Evolutionary conservation across 345 rosid species (phyloP).

Genomic region (Salix brachista): DNA sequence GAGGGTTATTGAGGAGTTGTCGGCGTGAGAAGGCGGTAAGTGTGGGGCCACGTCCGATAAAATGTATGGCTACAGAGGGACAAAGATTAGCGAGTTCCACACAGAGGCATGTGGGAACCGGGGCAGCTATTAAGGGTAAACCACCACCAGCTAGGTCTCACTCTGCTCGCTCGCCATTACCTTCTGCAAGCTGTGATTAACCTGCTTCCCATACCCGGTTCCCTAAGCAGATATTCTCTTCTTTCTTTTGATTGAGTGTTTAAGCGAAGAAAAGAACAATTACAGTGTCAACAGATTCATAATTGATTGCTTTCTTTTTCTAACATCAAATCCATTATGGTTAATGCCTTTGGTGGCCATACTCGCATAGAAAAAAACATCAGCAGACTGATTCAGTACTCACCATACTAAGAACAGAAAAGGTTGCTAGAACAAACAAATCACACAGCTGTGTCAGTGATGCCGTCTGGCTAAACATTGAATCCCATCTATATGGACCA

Average conservation of each 20-base stretch:
- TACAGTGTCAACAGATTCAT: not conserved
- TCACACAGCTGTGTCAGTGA: too few relatives aligned
- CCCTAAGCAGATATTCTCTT: not conserved
- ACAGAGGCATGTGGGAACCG: constrained; percentile 37
- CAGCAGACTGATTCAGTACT: too few relatives aligned
- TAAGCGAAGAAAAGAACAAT: not conserved
- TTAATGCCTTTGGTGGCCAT: too few relatives aligned
- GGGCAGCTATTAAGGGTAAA: constrained; percentile 23
- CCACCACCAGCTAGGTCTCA: constrained; percentile 40
- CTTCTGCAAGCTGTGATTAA: not conserved
- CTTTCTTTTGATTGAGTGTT: not conserved
- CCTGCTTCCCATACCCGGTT: not conserved
- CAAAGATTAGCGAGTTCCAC: constrained; percentile 13
- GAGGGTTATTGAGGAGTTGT: constrained; percentile 55
- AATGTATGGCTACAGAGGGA: constrained; percentile 19
- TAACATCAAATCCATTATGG: too few relatives aligned
- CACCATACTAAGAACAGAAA: too few relatives aligned
- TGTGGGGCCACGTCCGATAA: constrained; percentile 58
- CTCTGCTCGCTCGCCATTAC: constrained; percentile 32
- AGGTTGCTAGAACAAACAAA: too few relatives aligned
- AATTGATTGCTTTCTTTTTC: too few relatives aligned
- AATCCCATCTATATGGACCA: too few relatives aligned
- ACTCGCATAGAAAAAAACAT: too few relatives aligned
- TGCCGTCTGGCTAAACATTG: too few relatives aligned
- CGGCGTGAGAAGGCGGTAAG: constrained; percentile 76